Evolutionary conservation across 2,329 filamentous ascomycete species (phyloP).

Genomic region (Ophiostoma sp.): DNA sequence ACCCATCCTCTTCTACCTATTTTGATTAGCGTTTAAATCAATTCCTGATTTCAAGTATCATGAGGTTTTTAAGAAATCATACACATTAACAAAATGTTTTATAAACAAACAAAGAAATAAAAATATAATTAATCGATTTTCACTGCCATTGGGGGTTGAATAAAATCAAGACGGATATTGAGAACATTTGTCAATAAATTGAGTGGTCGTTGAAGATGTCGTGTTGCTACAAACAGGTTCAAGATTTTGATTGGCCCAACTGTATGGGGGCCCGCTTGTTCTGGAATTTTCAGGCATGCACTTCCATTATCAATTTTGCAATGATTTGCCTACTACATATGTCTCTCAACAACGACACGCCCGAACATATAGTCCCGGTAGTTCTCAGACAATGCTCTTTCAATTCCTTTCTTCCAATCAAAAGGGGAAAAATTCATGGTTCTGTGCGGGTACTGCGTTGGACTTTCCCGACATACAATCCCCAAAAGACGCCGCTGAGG

Average conservation of each 20-base stretch:
- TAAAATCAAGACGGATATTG: too few relatives aligned
- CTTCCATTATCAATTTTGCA: not conserved
- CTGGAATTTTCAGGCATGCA: not conserved
- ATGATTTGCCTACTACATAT: not conserved
- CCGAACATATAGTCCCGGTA: not conserved
- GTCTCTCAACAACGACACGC: not conserved
- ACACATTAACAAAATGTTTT: too few relatives aligned
- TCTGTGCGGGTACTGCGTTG: constrained; percentile 49
- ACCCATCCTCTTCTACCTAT: too few relatives aligned
- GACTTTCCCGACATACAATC: constrained; percentile 49
- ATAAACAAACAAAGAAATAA: too few relatives aligned
- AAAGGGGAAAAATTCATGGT: constrained; percentile 35
- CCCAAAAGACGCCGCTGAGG: constrained; percentile 28
- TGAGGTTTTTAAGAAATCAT: too few relatives aligned
- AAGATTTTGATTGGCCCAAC: not conserved
- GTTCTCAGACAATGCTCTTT: constrained; percentile 18
- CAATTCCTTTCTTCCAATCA: constrained; percentile 16
- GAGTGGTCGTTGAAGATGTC: too few relatives aligned
- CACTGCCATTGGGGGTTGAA: too few relatives aligned
- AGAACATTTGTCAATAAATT: too few relatives aligned
- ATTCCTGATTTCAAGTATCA: too few relatives aligned
- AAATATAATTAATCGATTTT: too few relatives aligned
- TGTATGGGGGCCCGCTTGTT: not conserved
- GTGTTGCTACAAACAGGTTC: too few relatives aligned
- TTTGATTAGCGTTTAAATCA: too few relatives aligned